Evolutionary conservation across 2,329 filamentous ascomycete genomes (phyloP).

Genomic region (Apiospora arundinis): DNA sequence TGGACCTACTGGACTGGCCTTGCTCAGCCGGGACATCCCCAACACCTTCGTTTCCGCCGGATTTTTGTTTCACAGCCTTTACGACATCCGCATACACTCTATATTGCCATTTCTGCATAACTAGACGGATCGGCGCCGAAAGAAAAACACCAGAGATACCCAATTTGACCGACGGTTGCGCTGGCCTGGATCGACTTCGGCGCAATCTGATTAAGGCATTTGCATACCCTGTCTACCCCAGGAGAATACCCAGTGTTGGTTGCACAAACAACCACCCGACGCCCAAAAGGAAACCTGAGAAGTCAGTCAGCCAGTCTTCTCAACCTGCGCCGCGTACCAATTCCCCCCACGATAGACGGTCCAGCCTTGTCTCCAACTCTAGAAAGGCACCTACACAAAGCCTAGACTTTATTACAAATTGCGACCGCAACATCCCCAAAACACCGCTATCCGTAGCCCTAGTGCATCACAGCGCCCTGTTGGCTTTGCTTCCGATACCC

Average conservation of each 20-base stretch:
- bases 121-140: slow-evolving; percentile 4
- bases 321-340: neutral
- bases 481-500: slow-evolving; percentile 10
- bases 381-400: slow-evolving; percentile 9
- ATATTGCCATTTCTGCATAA: slow-evolving; percentile 6
- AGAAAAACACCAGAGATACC: neutral
- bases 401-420: slow-evolving; percentile 11
- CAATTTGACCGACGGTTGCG: neutral
- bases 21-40: slow-evolving; percentile 16
- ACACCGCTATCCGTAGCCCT: neutral
- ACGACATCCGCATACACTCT: slow-evolving; percentile 9
- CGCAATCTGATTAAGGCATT: slow-evolving; percentile 18
- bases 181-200: slow-evolving; percentile 9
- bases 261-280: neutral
- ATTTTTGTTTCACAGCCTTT: slow-evolving; percentile 12
- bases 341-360: neutral
- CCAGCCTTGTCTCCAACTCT: slow-evolving; percentile 11
- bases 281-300: neutral
- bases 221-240: neutral
- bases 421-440: slow-evolving; percentile 3
- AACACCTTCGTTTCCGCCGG: slow-evolving; percentile 14
- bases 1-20: neutral
- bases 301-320: neutral
- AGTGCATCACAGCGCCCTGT: slow-evolving; percentile 9
- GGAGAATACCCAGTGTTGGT: neutral